Conservation (phyloP, 306 rosid genomes). For the Lupinus albus region DNA sequence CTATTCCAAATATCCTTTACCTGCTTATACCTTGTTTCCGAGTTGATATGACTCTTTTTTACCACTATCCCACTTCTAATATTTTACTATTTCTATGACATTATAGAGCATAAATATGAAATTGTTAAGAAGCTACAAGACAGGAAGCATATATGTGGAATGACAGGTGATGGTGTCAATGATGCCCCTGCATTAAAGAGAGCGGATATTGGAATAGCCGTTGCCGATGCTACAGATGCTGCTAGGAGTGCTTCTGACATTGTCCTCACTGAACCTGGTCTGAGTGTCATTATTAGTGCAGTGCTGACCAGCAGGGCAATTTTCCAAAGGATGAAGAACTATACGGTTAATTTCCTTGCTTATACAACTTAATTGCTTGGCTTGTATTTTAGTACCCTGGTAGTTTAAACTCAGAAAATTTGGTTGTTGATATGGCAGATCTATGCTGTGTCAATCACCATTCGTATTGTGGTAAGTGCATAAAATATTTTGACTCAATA, state of each 20-base stretch:
- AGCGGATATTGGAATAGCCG: slow-evolving; percentile 98
- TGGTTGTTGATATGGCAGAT: slow-evolving; percentile 59
- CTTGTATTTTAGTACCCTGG: slow-evolving; percentile 10
- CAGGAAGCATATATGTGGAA: slow-evolving; percentile 96
- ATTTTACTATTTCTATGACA: slow-evolving; percentile 36
- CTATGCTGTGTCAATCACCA: slow-evolving; percentile 97
- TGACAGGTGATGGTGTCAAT: slow-evolving; percentile 99
- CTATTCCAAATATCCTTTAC: slow-evolving; percentile 27
- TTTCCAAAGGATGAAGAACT: slow-evolving; percentile 98
- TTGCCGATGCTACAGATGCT: slow-evolving; percentile 99
- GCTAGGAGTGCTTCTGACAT: slow-evolving; percentile 97
- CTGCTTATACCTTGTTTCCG: neutral
- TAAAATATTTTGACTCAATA: neutral
- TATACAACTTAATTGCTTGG: slow-evolving; percentile 26
- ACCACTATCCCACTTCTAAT: neutral
- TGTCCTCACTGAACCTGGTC: slow-evolving; percentile 97
- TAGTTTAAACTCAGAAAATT: slow-evolving; percentile 32
- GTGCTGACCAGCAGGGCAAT: slow-evolving; percentile 98
- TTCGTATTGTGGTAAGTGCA: slow-evolving; percentile 93
- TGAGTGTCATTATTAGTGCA: slow-evolving; percentile 96
- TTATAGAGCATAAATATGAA: slow-evolving; percentile 94
- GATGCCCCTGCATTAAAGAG: slow-evolving; percentile 97
- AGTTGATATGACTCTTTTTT: slow-evolving; percentile 6
- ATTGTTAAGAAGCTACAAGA: slow-evolving; percentile 94
- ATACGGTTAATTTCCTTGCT: slow-evolving; percentile 66